These are phyloP conservation scores for Warburgia ugandensis DNA, from an alignment of 164 flowering plant species.

Conservation along the genomic window DNA sequence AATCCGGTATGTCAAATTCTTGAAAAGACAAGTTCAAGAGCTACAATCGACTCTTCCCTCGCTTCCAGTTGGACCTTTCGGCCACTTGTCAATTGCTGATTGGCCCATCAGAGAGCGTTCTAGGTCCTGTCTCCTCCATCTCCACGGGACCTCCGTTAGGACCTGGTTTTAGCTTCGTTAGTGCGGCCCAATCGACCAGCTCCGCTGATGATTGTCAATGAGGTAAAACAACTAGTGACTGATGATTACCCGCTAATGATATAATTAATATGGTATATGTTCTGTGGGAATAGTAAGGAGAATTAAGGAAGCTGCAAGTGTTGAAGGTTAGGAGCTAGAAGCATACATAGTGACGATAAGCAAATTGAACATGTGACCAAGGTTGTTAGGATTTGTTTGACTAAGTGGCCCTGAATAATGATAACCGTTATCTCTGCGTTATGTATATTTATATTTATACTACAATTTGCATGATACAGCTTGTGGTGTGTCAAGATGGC, in stretches of 20 bases:
- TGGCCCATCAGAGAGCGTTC: not conserved
- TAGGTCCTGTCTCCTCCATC: constrained; percentile 8
- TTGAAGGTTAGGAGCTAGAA: too few species aligned
- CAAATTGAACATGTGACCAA: constrained; percentile 7
- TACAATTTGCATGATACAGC: too few species aligned
- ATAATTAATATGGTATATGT: not conserved
- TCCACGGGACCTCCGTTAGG: constrained; percentile 3
- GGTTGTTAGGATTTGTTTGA: constrained; percentile 72
- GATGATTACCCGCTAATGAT: not conserved
- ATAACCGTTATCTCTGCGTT: constrained; percentile 50
- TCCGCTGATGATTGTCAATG: not conserved
- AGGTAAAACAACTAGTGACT: not conserved
- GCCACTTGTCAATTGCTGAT: not conserved
- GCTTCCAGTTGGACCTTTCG: not conserved
- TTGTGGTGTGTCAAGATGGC: too few species aligned
- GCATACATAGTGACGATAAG: constrained; percentile 12
- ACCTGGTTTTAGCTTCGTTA: constrained; percentile 2
- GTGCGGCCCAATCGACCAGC: not conserved
- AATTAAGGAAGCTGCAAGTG: not conserved
- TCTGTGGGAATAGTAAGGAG: constrained; percentile 1
- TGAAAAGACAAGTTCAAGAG: constrained; percentile 54
- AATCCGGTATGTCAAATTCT: constrained; percentile 74
- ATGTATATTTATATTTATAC: too few species aligned
- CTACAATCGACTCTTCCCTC: constrained; percentile 32
- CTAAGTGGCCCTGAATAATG: constrained; percentile 46